Base-by-base conservation (phyloP, 2,329 filamentous ascomycete species). In the Diaporthe citri region DNA sequence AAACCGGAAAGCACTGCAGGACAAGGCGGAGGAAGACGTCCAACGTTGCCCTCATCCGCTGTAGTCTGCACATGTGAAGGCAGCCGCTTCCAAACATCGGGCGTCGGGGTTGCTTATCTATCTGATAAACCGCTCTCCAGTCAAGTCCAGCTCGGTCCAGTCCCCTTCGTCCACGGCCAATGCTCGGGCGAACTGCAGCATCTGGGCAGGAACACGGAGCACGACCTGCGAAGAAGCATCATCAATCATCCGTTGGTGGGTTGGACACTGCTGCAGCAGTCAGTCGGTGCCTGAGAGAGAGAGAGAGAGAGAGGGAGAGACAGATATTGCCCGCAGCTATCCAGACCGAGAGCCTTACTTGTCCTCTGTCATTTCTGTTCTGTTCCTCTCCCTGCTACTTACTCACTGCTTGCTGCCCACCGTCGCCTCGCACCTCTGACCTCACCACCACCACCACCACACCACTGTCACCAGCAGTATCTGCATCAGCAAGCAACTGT, bases 181-280 rank as follows among this genome's bases (percentile, higher is more conserved):
- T 55, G 71, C 43, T 46, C 51, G 57, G 71, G 71, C 46, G 57
- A 64, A 64, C 57, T 64, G 71, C 71, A 64, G 46, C 46, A 51
- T 25, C 28, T 22, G 48, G 71, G 57, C 71, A 55, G 71, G 64
- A 55, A 48, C 57, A 72, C 71, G 25, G 51, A 64, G 31, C 71
- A 64, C 46, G 36, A 72, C n/a, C 70, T 64, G 46, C 34, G 55
- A 72, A 34, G 46, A 52, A 67, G 64, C 55, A 64, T 57, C 70
- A 72, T 72, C 71, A 55, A 46, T 43, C 57, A 56, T 62, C 71
- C 48, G 48, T 72, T 64, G 57, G 57, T 64, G 55, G 57, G 46
- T 64, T 64, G 71, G 39, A 52, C 57, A 72, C 48, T 25, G 48
- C 57, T 25, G 48, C 57, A 34, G 57, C 59, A 52, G 71, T 22